A percentile compares a stretch with the other conserved stretches of the same genome.
Evolutionary conservation across 176 grass and related monocot genomes (phyloP).

Genomic region (Hsuehochloa calcarea): DNA sequence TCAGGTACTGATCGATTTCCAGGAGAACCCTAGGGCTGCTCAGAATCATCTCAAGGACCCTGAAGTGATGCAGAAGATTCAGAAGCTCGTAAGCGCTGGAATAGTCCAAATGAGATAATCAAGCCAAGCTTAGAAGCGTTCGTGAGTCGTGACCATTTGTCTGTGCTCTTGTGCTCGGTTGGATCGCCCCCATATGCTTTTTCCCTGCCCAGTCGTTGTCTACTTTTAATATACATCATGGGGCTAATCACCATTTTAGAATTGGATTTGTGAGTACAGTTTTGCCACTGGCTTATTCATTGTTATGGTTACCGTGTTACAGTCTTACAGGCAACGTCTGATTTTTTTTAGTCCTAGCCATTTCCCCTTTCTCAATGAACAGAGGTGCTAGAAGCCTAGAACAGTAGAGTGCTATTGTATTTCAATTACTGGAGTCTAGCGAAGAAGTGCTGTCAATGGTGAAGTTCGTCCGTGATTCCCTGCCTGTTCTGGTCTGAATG

Average conservation of each 20-base stretch:
- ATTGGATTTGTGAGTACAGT: slow-evolving; percentile 39
- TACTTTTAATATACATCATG: background rate
- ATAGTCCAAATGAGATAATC: slow-evolving; percentile 86
- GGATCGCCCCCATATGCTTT: background rate
- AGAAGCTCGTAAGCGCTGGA: slow-evolving; percentile 85
- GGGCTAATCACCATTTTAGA: background rate
- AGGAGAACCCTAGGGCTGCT: slow-evolving; percentile 83
- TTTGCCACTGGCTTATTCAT: slow-evolving; percentile 26
- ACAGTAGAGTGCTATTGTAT: background rate
- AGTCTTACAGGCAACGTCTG: background rate
- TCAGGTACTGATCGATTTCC: slow-evolving; percentile 86
- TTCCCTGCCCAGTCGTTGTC: background rate
- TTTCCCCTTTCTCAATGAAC: background rate
- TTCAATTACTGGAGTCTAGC: background rate
- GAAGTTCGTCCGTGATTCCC: background rate
- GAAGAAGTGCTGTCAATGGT: background rate
- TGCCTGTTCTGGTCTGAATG: background rate
- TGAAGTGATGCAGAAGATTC: slow-evolving; percentile 87
- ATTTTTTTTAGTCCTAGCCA: background rate
- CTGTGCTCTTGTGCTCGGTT: slow-evolving; percentile 23
- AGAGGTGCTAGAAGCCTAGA: background rate
- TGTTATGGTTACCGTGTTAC: background rate
- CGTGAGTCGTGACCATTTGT: slow-evolving; percentile 1
- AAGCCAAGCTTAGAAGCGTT: background rate
- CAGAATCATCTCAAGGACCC: slow-evolving; percentile 90